Percentiles rank a stretch among this genome's conserved stretches.
phyloP scores from a whole-genome alignment of 306 rosid species.

The Glycine tomentella region DNA sequence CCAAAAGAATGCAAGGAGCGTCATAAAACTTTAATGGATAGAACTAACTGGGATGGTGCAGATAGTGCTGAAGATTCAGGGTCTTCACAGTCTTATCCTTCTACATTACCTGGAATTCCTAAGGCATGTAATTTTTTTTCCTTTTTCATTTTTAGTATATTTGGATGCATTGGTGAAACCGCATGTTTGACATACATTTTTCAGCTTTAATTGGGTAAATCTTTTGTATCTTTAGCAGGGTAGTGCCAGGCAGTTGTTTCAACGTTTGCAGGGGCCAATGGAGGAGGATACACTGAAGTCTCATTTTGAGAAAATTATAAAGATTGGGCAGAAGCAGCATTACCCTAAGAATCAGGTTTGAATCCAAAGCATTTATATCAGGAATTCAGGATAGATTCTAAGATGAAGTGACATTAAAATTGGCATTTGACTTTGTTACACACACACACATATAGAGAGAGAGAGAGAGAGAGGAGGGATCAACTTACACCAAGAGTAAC shows the following conservation, averaged over 20 bases:
- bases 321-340: slow-evolving; percentile 87
- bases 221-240: slow-evolving; percentile 69
- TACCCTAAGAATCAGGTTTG: slow-evolving; percentile 84
- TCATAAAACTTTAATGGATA: slow-evolving; percentile 83
- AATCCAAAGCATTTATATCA: slow-evolving; percentile 30
- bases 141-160: not conserved
- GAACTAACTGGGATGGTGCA: slow-evolving; percentile 78
- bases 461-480: no score
- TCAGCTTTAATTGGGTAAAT: slow-evolving; percentile 36
- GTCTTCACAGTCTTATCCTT: slow-evolving; percentile 86
- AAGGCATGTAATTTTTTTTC: slow-evolving; percentile 64
- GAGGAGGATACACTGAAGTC: slow-evolving; percentile 93
- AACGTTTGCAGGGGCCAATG: slow-evolving; percentile 94
- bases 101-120: slow-evolving; percentile 84
- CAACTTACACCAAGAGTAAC: no score
- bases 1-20: slow-evolving; percentile 91
- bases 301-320: slow-evolving; percentile 92
- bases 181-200: slow-evolving; percentile 14
- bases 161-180: not conserved
- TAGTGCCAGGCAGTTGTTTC: slow-evolving; percentile 98
- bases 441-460: no score
- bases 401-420: no score
- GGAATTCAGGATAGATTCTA: no score
- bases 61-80: slow-evolving; percentile 96
- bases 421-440: no score